These are phyloP conservation scores for Macrotyloma uniflorum DNA, from an alignment of 306 rosid genomes.

Conservation along the genomic window DNA sequence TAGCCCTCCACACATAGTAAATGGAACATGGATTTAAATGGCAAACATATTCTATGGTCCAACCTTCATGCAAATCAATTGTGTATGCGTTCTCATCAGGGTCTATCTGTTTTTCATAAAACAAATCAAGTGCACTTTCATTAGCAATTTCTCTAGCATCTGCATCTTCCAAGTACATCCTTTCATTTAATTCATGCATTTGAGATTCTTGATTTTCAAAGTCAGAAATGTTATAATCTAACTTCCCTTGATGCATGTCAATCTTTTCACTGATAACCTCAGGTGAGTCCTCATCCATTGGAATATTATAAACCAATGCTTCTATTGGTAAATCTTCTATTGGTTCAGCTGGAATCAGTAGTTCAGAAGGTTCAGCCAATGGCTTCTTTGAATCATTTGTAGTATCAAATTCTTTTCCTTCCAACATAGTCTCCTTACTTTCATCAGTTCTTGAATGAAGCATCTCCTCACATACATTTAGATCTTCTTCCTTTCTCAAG, in stretches of 20 bases:
- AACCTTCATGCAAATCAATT: slow-evolving; percentile 48
- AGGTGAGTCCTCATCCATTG: slow-evolving; percentile 25
- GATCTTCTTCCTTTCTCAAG: slow-evolving; percentile 1
- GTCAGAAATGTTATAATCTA: not conserved
- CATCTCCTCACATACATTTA: not conserved
- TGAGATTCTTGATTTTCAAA: slow-evolving; percentile 26
- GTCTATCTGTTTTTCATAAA: slow-evolving; percentile 23
- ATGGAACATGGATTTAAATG: no score
- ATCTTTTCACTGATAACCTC: slow-evolving; percentile 5
- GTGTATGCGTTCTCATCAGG: not conserved
- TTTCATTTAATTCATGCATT: slow-evolving; percentile 10
- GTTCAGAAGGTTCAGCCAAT: slow-evolving; percentile 36
- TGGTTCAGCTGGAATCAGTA: slow-evolving; percentile 19
- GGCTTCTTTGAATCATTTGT: not conserved
- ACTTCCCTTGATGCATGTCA: slow-evolving; percentile 3
- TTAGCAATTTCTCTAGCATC: slow-evolving; percentile 35
- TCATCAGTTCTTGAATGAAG: slow-evolving; percentile 27
- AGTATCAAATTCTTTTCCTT: slow-evolving; percentile 17
- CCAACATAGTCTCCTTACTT: slow-evolving; percentile 1
- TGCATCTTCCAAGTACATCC: slow-evolving; percentile 6
- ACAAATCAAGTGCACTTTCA: slow-evolving; percentile 31
- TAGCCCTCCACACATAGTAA: not conserved
- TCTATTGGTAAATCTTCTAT: slow-evolving; percentile 24
- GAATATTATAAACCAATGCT: not conserved
- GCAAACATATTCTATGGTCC: slow-evolving; percentile 21